Conservation (phyloP, 345 rosid genomes). For the Linum trigynum region DNA sequence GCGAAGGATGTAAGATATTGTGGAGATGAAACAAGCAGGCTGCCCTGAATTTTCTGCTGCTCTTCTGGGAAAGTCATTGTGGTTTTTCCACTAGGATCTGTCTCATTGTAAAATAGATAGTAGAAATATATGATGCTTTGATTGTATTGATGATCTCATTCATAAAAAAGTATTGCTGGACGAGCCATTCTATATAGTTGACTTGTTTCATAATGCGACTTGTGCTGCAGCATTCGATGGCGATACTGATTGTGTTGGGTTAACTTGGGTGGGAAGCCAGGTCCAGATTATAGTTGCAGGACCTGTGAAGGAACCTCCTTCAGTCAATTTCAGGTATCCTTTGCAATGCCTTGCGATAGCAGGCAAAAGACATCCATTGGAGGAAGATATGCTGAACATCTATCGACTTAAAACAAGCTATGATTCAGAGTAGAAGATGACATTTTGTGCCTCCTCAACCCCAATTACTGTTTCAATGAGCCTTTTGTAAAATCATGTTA, state of each 20-base stretch:
- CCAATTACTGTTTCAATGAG: too few species aligned
- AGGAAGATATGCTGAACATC: slow-evolving; percentile 81
- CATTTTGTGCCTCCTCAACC: not conserved
- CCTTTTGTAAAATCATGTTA: too few species aligned
- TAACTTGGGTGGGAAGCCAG: slow-evolving; percentile 76
- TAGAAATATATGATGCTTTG: too few species aligned
- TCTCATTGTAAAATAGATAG: too few species aligned
- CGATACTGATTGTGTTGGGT: slow-evolving; percentile 63
- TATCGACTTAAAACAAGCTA: slow-evolving; percentile 30
- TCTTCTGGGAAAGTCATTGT: too few species aligned
- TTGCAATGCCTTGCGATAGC: slow-evolving; percentile 77
- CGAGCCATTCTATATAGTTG: not conserved
- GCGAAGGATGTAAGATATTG: too few species aligned
- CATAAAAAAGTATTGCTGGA: not conserved
- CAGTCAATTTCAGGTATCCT: slow-evolving; percentile 70
- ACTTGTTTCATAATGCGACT: not conserved
- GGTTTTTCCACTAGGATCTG: too few species aligned
- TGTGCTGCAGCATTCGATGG: slow-evolving; percentile 43
- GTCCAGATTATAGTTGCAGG: slow-evolving; percentile 76
- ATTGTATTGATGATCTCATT: too few species aligned
- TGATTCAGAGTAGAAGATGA: slow-evolving; percentile 4
- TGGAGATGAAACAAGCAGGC: too few species aligned
- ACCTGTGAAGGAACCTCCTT: slow-evolving; percentile 52
- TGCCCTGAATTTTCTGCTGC: too few species aligned
- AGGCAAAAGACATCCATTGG: slow-evolving; percentile 70